Evolutionary conservation across 2,329 filamentous ascomycete species (phyloP).

Genomic region (Ceratocystis ficicola): DNA sequence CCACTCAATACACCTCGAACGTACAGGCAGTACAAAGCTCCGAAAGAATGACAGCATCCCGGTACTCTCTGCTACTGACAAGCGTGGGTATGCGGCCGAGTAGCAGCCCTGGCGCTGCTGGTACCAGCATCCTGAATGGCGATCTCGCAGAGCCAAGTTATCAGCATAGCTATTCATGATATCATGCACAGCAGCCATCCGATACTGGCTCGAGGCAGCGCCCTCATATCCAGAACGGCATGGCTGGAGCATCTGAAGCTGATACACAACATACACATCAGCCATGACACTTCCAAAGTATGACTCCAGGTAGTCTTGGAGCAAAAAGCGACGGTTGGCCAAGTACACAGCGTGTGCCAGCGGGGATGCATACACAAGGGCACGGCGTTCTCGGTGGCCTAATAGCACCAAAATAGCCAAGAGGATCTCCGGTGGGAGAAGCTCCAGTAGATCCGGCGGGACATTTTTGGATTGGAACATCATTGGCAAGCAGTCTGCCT

Average conservation of each 20-base stretch:
- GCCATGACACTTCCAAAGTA: conserved; percentile 18
- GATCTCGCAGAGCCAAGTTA: background rate
- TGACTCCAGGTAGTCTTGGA: conserved; percentile 14
- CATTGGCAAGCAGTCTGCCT: background rate
- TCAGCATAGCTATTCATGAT: conserved; percentile 8
- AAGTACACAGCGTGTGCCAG: conserved; percentile 15
- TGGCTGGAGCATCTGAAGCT: conserved; percentile 19
- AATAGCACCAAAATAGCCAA: conserved; percentile 5
- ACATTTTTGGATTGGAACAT: background rate
- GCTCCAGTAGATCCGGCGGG: conserved; percentile 5
- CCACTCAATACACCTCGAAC: conserved; percentile 10
- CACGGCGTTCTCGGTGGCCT: background rate
- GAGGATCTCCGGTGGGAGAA: conserved; percentile 20
- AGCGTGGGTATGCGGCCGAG: background rate
- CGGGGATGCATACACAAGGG: conserved; percentile 17
- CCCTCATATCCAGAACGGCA: background rate
- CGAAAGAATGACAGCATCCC: conserved; percentile 19
- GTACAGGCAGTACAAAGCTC: conserved; percentile 14
- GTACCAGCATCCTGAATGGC: background rate
- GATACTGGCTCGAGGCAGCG: conserved; percentile 3
- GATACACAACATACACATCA: conserved; percentile 18
- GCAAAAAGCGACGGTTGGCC: conserved; percentile 14
- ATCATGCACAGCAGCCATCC: conserved; percentile 7
- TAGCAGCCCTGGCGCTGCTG: background rate
- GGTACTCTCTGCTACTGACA: conserved; percentile 13